Conservation (phyloP, 2,329 filamentous ascomycete species). For the Claviceps sp. region DNA sequence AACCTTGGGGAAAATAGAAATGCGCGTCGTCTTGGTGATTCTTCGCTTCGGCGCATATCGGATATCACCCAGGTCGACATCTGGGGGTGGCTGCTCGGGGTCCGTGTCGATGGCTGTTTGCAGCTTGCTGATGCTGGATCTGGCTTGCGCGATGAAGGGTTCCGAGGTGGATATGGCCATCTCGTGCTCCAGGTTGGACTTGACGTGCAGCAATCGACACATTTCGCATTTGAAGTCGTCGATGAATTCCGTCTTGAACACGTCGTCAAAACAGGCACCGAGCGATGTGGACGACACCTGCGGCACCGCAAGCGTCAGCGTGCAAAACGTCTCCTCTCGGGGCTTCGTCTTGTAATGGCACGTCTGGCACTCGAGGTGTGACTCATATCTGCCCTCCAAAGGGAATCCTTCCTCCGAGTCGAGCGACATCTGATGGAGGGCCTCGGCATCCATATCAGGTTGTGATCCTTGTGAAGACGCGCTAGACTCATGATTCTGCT, state of each 20-base stretch:
- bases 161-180: slow-evolving; percentile 40
- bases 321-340: slow-evolving; percentile 75
- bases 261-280: slow-evolving; percentile 79
- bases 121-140: slow-evolving; percentile 50
- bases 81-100: slow-evolving; percentile 63
- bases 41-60: slow-evolving; percentile 64
- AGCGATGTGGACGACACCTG: slow-evolving; percentile 69
- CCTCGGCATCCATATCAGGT: neutral
- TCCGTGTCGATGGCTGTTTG: slow-evolving; percentile 60
- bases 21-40: slow-evolving; percentile 78
- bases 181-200: slow-evolving; percentile 49
- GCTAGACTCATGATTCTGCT: neutral
- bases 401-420: slow-evolving; percentile 65
- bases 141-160: slow-evolving; percentile 35
- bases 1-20: slow-evolving; percentile 78
- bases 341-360: slow-evolving; percentile 85
- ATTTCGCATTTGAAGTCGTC: slow-evolving; percentile 94
- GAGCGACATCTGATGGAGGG: slow-evolving; percentile 10
- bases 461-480: neutral
- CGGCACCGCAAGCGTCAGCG: slow-evolving; percentile 81
- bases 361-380: slow-evolving; percentile 84
- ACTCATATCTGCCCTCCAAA: slow-evolving; percentile 82
- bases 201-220: slow-evolving; percentile 74
- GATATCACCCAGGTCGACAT: slow-evolving; percentile 60
- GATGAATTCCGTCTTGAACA: slow-evolving; percentile 91